A percentile compares a stretch with the other conserved stretches of the same genome.
These are phyloP conservation scores for Suhomyces bribrorum DNA, from an alignment of 1,139 yeast species.

Conservation along the genomic window DNA sequence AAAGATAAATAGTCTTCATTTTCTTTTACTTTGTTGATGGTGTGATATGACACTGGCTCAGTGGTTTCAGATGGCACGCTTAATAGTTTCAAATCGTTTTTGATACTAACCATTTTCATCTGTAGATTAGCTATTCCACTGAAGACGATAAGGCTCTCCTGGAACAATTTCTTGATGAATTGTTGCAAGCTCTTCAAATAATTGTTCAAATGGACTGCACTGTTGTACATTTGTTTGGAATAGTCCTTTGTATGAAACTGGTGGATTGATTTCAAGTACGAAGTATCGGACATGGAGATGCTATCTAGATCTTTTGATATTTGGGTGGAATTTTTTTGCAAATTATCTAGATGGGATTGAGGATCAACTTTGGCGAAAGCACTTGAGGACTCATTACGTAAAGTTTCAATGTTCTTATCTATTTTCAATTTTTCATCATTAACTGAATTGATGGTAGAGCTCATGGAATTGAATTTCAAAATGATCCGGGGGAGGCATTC, in stretches of 20 bases:
- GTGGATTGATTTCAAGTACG: constrained; percentile 17
- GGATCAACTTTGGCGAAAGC: constrained; percentile 26
- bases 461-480: constrained; percentile 44
- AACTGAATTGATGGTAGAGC: constrained; percentile 26
- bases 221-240: constrained; percentile 17
- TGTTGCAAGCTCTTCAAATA: constrained; percentile 20
- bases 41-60: constrained; percentile 21
- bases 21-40: constrained; percentile 34
- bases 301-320: constrained; percentile 22
- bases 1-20: constrained; percentile 50
- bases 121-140: constrained; percentile 40
- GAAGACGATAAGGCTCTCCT: constrained; percentile 29
- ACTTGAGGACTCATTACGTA: constrained; percentile 37
- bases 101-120: constrained; percentile 40
- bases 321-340: constrained; percentile 7
- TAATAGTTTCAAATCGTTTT: constrained; percentile 28
- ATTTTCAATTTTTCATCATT: constrained; percentile 30
- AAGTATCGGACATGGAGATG: constrained; percentile 12
- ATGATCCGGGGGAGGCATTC: constrained; percentile 34
- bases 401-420: constrained; percentile 35
- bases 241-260: constrained; percentile 19
- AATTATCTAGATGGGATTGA: constrained; percentile 6
- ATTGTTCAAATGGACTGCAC: constrained; percentile 16
- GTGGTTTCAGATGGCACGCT: constrained; percentile 11
- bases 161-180: constrained; percentile 30